Evolutionary conservation across 805 yeast species (phyloP).

Genomic region (Zygoascus ofunaensis): DNA sequence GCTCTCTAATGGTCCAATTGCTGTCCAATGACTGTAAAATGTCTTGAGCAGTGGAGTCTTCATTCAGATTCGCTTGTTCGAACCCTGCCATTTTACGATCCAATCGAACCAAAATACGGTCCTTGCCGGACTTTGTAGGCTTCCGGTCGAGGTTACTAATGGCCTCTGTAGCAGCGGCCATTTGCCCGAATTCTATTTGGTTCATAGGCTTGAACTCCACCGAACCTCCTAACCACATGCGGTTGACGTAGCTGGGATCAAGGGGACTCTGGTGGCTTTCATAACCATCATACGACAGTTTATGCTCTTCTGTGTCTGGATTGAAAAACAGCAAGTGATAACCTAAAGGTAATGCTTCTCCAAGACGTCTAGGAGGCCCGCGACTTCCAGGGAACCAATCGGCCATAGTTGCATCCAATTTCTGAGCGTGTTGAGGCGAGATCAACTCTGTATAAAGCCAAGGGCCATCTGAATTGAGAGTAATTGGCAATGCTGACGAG

Average conservation of each 20-base stretch:
- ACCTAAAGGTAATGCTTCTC: conserved; percentile 34
- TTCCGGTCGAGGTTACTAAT: conserved; percentile 25
- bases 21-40: neutral
- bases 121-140: conserved; percentile 3
- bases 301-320: conserved; percentile 41
- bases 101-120: conserved; percentile 44
- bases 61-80: conserved; percentile 11
- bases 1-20: conserved; percentile 38
- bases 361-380: conserved; percentile 8
- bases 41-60: conserved; percentile 2
- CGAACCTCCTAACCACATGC: conserved; percentile 78
- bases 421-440: conserved; percentile 22
- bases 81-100: conserved; percentile 37
- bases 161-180: conserved; percentile 44
- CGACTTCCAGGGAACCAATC: conserved; percentile 19
- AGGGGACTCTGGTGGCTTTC: conserved; percentile 68
- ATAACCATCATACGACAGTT: conserved; percentile 65
- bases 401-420: conserved; percentile 23
- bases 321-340: conserved; percentile 62
- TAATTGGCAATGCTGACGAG: neutral
- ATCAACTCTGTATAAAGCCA: conserved; percentile 24
- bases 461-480: conserved; percentile 16
- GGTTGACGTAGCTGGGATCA: conserved; percentile 31
- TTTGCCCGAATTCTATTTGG: conserved; percentile 31
- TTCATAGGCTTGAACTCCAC: conserved; percentile 33